A percentile compares a stretch with the other conserved stretches of the same genome.
Conservation (phyloP, 805 yeast genomes). For the Kluyveromyces aestuarii region DNA sequence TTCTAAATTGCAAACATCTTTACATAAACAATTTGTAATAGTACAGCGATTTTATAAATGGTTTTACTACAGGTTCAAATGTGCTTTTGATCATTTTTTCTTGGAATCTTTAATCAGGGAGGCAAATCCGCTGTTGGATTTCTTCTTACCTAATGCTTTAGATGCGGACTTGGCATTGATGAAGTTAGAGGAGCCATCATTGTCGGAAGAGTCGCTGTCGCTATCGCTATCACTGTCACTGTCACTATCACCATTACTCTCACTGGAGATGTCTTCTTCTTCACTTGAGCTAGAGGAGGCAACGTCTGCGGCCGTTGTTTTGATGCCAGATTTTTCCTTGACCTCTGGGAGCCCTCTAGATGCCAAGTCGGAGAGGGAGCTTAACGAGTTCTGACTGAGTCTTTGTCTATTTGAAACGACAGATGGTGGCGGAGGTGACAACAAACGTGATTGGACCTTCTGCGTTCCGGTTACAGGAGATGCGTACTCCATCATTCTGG, state of each 20-base stretch:
- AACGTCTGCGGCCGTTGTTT: conserved; percentile 3
- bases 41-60: too few species aligned
- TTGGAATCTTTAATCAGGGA: conserved; percentile 40
- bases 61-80: background rate
- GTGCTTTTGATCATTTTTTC: conserved; percentile 12
- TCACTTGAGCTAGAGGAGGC: conserved; percentile 7
- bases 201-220: conserved; percentile 14
- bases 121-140: conserved; percentile 38
- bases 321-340: conserved; percentile 32
- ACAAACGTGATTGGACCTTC: background rate
- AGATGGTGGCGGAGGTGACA: conserved; percentile 1
- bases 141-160: conserved; percentile 31
- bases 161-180: conserved; percentile 39
- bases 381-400: conserved; percentile 34
- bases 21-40: too few species aligned
- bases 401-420: conserved; percentile 1
- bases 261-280: conserved; percentile 9
- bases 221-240: conserved; percentile 19
- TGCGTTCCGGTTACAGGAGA: conserved; percentile 7
- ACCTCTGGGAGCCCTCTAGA: conserved; percentile 65
- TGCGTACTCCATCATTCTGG: conserved; percentile 11
- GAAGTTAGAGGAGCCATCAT: conserved; percentile 25
- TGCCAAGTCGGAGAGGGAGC: conserved; percentile 49
- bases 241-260: conserved; percentile 14
- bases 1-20: too few species aligned